Conservation (phyloP, 768 basidiomycete genomes). For the Trametes cubensis region DNA sequence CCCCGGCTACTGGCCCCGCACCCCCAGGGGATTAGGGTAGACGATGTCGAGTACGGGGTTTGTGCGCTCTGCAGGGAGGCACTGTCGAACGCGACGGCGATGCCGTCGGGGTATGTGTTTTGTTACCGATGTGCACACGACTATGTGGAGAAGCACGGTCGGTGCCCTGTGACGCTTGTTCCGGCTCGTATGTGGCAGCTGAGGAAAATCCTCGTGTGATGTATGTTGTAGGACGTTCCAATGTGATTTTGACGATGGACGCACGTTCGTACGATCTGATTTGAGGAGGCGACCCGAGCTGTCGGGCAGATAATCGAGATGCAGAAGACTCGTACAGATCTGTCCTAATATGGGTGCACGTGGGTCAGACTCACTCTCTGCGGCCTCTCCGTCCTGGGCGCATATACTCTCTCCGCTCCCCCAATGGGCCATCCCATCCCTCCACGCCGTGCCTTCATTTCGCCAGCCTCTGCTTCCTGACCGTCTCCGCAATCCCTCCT, state of each 20-base stretch:
- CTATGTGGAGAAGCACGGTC: slow-evolving; percentile 73
- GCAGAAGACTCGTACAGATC: neutral
- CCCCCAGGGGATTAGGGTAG: slow-evolving; percentile 68
- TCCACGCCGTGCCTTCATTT: neutral
- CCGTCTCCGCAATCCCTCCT: slow-evolving; percentile 9
- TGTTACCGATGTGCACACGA: slow-evolving; percentile 92
- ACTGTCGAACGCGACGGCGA: slow-evolving; percentile 84
- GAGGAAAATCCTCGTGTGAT: slow-evolving; percentile 79
- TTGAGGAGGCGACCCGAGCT: slow-evolving; percentile 7
- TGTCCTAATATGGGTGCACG: slow-evolving; percentile 24
- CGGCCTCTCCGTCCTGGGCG: neutral
- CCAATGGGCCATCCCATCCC: slow-evolving; percentile 14
- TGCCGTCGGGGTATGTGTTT: slow-evolving; percentile 93
- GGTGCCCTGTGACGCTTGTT: slow-evolving; percentile 86
- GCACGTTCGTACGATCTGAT: slow-evolving; percentile 30
- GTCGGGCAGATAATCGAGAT: slow-evolving; percentile 22
- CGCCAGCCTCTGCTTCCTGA: slow-evolving; percentile 12
- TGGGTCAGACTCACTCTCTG: slow-evolving; percentile 18
- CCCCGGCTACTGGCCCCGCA: slow-evolving; percentile 77
- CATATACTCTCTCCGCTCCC: slow-evolving; percentile 2
- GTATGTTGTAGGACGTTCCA: neutral
- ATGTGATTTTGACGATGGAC: slow-evolving; percentile 23
- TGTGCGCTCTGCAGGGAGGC: slow-evolving; percentile 79
- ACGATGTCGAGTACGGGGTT: slow-evolving; percentile 67
- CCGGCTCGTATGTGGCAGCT: slow-evolving; percentile 79